Base-by-base conservation (phyloP, 2,329 filamentous ascomycete species). In the Xylogone sp. region DNA sequence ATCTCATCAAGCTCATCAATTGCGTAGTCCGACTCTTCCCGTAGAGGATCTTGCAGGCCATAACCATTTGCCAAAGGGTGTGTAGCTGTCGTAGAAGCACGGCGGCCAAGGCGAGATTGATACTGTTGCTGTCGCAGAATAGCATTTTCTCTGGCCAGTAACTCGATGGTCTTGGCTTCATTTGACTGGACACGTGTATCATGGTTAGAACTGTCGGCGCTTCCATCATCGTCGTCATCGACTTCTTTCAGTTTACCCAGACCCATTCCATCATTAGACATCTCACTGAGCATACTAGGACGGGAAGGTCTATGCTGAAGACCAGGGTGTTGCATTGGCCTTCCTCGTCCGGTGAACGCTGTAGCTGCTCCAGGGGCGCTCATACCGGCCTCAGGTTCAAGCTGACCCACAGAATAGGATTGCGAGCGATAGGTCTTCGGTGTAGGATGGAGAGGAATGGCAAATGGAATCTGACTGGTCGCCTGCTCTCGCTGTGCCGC, bases 371-470 rank as follows among this genome's bases (percentile, higher is more conserved):
- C 61, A 21, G 59, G 54, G 49, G 52, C 56, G 22, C 55, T 49
- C 5, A 60, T 54, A 20, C 57, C 58, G 31, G 59, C 71, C 53
- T 93, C 88, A 1, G 85, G 80, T 49, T 96, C 91, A 54, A 91
- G 76, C 66, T 97, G 92, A 3, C 92, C 92, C 45, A 96, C 93
- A 0, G 93, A 97, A 69, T 97, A 97, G 3, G 94, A 97, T 69
- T 97, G 90, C 5, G 94, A 99, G 43, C 94, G 86, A 62, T 96
- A 94, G 1, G 90, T 91, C 69, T 97, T 97, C 1, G 89, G 89
- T 0, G 90, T 94, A 1, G 93, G 91, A 56, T 96, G 89, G 19
- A 96, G 76, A 3, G 91, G 91, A 59, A 96, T 95, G 6, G 88
- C 81, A 63, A 96, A 96, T 1, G 90, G 89, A 49, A 96, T 88